Evolutionary conservation across 108 stramenopile genomes (phyloP), one percentile per base, ranked within the genome.

Genomic region (Skeletonema tropicum): DNA sequence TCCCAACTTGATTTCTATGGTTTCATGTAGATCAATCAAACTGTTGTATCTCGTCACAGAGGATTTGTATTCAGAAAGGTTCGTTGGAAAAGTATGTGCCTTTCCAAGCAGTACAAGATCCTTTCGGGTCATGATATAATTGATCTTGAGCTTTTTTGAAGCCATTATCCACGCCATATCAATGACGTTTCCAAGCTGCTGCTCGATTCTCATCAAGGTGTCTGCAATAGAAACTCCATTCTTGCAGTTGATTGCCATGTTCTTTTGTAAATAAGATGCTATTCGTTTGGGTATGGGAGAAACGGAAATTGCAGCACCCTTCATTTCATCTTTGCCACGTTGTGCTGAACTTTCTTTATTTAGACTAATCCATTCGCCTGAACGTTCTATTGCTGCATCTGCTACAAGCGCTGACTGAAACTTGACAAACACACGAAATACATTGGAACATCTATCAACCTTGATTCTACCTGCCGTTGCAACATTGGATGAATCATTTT

Each of bases 321-420:
- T 66, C 31, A 88, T 66, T 12, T 61, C 64, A 38, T 52, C 63
- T 32, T 57, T 39, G 25, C 42, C 36, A 59, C 30, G 32, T n/a
- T 10, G 5, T 33, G 30, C 52, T 33, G 39, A 52, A 5, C 30
- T 35, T 9, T 63, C 29, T 55, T 23, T 31, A 75, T 76, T 71
- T 25, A 82, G 60, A 48, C 63, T 75, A n/a, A 91, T 88, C 15
- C 79, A 80, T 70, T 93, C 92, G 9, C 92, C 92, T 26, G 82
- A 82, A 55, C 92, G 70, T 61, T 88, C 86, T 26, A 85, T 86
- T 42, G 90, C 92, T 36, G 86, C 70, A 41, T 72, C 79, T 25
- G 92, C 89, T 10, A 83, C 84, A 12, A 78, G 76, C 1, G 66
- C 73, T 10, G 85, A 83, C 46, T 68, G 62, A 77, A 93, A 93